Conservation (phyloP, 1,284 basidiomycete genomes). For the Fereydounia khargensis region DNA sequence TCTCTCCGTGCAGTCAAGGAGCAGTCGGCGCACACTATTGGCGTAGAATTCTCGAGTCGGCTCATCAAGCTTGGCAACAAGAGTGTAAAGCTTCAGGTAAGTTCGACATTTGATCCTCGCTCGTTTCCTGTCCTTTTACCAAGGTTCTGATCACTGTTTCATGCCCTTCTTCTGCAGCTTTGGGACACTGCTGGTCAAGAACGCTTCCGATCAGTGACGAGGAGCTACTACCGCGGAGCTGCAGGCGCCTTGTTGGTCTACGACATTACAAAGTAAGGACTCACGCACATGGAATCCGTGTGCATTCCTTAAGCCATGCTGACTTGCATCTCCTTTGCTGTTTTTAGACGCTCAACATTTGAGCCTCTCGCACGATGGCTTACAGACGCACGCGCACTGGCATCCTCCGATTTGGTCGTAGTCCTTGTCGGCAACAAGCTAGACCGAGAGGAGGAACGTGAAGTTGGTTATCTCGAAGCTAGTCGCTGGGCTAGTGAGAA, state of each 20-base stretch:
- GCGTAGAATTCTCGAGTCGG: conserved; percentile 88
- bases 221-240: conserved; percentile 93
- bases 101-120: too few relatives aligned
- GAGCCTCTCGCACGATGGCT: conserved; percentile 80
- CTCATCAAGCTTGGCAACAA: conserved; percentile 86
- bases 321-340: background rate
- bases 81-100: conserved; percentile 86
- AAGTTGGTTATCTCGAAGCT: conserved; percentile 91
- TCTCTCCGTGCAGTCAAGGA: conserved; percentile 72
- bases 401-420: conserved; percentile 78
- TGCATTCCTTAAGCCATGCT: background rate
- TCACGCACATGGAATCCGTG: too few relatives aligned
- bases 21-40: conserved; percentile 94
- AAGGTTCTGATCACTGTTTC: too few relatives aligned
- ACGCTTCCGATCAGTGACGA: conserved; percentile 77
- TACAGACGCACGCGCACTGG: conserved; percentile 82
- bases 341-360: conserved; percentile 64
- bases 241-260: conserved; percentile 75
- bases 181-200: conserved; percentile 53
- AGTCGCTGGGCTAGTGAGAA: conserved; percentile 92
- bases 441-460: conserved; percentile 81
- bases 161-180: too few relatives aligned
- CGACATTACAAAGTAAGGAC: conserved; percentile 82
- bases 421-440: conserved; percentile 95
- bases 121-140: too few relatives aligned